A percentile compares a stretch with the other conserved stretches of the same genome.
These are phyloP conservation scores for Poa annua DNA, from an alignment of 176 grass and related monocot genomes.

Conservation along the genomic window DNA sequence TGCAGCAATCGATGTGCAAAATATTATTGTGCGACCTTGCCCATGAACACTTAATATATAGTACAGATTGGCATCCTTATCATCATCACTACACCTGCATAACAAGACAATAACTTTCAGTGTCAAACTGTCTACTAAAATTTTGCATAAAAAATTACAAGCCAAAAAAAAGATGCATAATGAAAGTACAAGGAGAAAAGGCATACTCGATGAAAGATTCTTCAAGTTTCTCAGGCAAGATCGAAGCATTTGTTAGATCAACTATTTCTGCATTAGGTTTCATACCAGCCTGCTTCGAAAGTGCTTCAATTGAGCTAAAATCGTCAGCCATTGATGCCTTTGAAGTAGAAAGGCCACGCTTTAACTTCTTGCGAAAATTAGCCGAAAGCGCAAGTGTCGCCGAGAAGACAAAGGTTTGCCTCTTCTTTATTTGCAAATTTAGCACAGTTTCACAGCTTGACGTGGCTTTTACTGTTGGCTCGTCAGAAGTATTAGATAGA, in stretches of 20 bases:
- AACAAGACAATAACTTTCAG: conserved; percentile 35
- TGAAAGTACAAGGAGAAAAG: conserved; percentile 27
- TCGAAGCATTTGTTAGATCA: conserved; percentile 83
- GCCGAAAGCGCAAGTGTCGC: conserved; percentile 87
- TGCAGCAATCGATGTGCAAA: conserved; percentile 94
- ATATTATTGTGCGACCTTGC: conserved; percentile 86
- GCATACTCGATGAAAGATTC: conserved; percentile 93
- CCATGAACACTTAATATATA: conserved; percentile 94
- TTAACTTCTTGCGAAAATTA: conserved; percentile 93
- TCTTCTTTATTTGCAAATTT: conserved; percentile 82
- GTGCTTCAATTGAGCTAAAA: conserved; percentile 72
- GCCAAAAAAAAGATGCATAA: background rate
- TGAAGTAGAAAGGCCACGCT: conserved; percentile 61
- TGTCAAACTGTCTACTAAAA: conserved; percentile 2
- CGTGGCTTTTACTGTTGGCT: conserved; percentile 36
- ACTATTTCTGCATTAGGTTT: conserved; percentile 82
- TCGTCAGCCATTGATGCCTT: conserved; percentile 51
- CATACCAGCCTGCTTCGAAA: conserved; percentile 86
- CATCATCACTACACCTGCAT: conserved; percentile 80
- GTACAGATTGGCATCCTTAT: conserved; percentile 93
- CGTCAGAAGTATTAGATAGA: conserved; percentile 43
- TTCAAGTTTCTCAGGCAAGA: conserved; percentile 87
- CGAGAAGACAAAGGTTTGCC: conserved; percentile 95
- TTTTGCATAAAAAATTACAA: conserved; percentile 35
- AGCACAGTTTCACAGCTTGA: conserved; percentile 59